A percentile compares a stretch with the other conserved stretches of the same genome.
Evolutionary conservation across 179 eudicot species (phyloP).

Genomic region (Silene coronaria): DNA sequence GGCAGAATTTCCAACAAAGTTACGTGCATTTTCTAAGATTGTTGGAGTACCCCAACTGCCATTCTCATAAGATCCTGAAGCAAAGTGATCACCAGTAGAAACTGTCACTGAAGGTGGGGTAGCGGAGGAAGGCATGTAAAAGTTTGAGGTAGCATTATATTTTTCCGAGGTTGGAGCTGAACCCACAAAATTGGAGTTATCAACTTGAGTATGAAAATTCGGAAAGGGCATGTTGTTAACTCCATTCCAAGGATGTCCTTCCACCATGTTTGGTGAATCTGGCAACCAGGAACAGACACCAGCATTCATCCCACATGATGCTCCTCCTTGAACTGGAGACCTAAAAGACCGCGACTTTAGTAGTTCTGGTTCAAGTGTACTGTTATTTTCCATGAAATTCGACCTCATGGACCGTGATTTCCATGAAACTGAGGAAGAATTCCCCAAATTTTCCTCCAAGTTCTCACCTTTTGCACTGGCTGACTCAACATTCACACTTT

Average conservation of each 20-base stretch:
- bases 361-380: conserved; percentile 26
- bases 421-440: conserved; percentile 28
- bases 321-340: conserved; percentile 21
- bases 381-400: conserved; percentile 24
- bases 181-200: conserved; percentile 18
- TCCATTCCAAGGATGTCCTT: conserved; percentile 17
- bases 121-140: conserved; percentile 16
- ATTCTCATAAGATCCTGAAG: conserved; percentile 9
- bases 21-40: conserved; percentile 2
- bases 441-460: conserved; percentile 37
- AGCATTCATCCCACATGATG: conserved; percentile 18
- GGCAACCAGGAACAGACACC: conserved; percentile 33
- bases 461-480: conserved; percentile 28
- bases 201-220: conserved; percentile 16
- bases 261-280: conserved; percentile 26
- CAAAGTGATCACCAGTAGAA: conserved; percentile 16
- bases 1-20: conserved; percentile 8
- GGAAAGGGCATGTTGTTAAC: conserved; percentile 24
- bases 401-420: conserved; percentile 38
- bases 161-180: conserved; percentile 10
- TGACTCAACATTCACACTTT: neutral
- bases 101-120: conserved; percentile 19
- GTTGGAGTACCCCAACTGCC: conserved; percentile 17
- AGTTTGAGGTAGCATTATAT: neutral
- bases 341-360: conserved; percentile 34